A percentile compares a stretch with the other conserved stretches of the same genome.
phyloP scores from a whole-genome alignment of 768 basidiomycete species.

The Cystofilobasidium capitatum region DNA sequence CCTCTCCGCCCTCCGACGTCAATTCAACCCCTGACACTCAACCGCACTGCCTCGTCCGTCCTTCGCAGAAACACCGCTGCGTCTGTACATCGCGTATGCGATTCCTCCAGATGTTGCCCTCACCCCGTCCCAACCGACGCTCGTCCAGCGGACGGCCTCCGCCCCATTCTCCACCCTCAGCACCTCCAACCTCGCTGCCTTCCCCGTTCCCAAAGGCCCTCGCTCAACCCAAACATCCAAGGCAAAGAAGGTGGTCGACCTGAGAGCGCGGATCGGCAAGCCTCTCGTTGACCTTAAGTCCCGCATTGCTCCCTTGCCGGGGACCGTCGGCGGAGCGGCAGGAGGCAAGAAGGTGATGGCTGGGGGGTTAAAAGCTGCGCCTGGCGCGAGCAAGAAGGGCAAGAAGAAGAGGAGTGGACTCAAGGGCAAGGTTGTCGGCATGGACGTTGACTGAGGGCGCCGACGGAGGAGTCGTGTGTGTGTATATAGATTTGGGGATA shows the following conservation, averaged over 20 bases:
- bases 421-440: neutral
- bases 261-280: neutral
- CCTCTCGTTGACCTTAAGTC: neutral
- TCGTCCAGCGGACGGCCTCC: too few species aligned
- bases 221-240: too few species aligned
- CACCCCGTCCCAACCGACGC: too few species aligned
- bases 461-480: too few species aligned
- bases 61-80: neutral
- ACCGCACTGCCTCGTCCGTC: neutral
- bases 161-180: too few species aligned
- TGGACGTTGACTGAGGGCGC: neutral
- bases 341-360: neutral
- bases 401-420: neutral
- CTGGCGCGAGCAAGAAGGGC: neutral
- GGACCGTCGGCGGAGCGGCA: neutral
- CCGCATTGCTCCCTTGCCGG: neutral
- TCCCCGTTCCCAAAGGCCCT: too few species aligned
- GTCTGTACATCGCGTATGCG: too few species aligned
- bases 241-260: too few species aligned
- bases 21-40: too few species aligned
- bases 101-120: too few species aligned
- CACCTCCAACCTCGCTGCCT: too few species aligned
- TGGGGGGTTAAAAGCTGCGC: neutral
- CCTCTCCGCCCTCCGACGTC: neutral
- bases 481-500: too few species aligned